Conservation (phyloP, 2,329 filamentous ascomycete genomes). For the Epichloe gansuensis region DNA sequence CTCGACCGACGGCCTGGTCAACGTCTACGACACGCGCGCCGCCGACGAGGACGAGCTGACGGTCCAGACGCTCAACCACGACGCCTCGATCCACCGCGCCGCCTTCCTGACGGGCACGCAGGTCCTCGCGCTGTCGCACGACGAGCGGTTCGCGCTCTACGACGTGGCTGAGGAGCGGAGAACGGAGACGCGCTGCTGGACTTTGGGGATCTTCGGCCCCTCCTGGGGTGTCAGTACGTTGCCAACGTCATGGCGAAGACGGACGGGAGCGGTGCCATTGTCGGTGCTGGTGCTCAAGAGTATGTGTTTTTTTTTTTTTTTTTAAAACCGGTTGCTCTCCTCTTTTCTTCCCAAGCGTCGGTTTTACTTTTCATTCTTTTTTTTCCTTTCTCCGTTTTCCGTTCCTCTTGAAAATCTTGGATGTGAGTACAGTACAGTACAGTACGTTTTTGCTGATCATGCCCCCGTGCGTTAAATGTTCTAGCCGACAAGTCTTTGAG, state of each 20-base stretch:
- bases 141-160: slow-evolving; percentile 67
- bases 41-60: slow-evolving; percentile 67
- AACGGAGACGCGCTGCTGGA: slow-evolving; percentile 42
- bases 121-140: slow-evolving; percentile 63
- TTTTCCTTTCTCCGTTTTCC: not conserved
- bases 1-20: slow-evolving; percentile 70
- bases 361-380: not conserved
- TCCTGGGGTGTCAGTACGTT: slow-evolving; percentile 62
- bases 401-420: too few species aligned
- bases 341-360: not conserved
- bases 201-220: slow-evolving; percentile 57
- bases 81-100: slow-evolving; percentile 61
- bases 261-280: slow-evolving; percentile 44
- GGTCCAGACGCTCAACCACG: slow-evolving; percentile 67
- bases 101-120: slow-evolving; percentile 54
- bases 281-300: slow-evolving; percentile 58
- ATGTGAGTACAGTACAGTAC: too few species aligned
- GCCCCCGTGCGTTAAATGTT: not conserved
- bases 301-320: slow-evolving; percentile 26
- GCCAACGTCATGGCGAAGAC: slow-evolving; percentile 52
- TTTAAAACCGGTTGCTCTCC: not conserved
- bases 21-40: slow-evolving; percentile 60
- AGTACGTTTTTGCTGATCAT: too few species aligned
- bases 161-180: slow-evolving; percentile 51
- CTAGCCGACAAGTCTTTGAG: slow-evolving; percentile 44